Percentiles rank a stretch among this genome's conserved stretches.
Conservation (phyloP, 129 eudicot species). For the Silybum marianum region DNA sequence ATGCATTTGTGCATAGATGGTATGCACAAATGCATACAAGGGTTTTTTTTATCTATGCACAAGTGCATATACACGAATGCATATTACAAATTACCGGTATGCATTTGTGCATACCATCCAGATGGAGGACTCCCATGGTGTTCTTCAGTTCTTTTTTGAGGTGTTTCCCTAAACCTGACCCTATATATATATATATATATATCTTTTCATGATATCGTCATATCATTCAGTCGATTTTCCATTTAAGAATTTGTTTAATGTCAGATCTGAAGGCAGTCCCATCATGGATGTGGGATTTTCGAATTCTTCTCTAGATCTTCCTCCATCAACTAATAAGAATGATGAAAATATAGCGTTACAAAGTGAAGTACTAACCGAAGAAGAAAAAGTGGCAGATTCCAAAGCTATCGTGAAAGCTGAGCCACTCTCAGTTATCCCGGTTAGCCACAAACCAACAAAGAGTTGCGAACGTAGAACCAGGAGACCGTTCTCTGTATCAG, state of each 20-base stretch:
- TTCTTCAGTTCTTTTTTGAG: too few relatives aligned
- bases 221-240: background rate
- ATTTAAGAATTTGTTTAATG: conserved; percentile 11
- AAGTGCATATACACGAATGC: too few relatives aligned
- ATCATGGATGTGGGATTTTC: conserved; percentile 32
- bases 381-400: conserved; percentile 37
- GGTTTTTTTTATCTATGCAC: too few relatives aligned
- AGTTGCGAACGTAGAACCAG: conserved; percentile 62
- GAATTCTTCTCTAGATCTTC: conserved; percentile 27
- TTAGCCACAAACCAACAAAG: conserved; percentile 42
- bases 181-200: too few relatives aligned
- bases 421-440: conserved; percentile 42
- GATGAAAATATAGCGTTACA: conserved; percentile 39
- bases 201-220: background rate
- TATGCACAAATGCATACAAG: too few relatives aligned
- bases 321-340: conserved; percentile 19
- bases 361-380: conserved; percentile 32
- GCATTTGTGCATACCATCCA: too few relatives aligned
- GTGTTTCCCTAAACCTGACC: too few relatives aligned
- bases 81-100: too few relatives aligned
- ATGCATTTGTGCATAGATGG: too few relatives aligned
- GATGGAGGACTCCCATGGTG: too few relatives aligned
- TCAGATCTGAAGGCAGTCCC: conserved; percentile 50
- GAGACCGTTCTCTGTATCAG: conserved; percentile 78
- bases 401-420: conserved; percentile 44